Evolutionary conservation across 1,284 basidiomycete genomes (phyloP).

Genomic region (Apiotrichum akiyoshidainum): DNA sequence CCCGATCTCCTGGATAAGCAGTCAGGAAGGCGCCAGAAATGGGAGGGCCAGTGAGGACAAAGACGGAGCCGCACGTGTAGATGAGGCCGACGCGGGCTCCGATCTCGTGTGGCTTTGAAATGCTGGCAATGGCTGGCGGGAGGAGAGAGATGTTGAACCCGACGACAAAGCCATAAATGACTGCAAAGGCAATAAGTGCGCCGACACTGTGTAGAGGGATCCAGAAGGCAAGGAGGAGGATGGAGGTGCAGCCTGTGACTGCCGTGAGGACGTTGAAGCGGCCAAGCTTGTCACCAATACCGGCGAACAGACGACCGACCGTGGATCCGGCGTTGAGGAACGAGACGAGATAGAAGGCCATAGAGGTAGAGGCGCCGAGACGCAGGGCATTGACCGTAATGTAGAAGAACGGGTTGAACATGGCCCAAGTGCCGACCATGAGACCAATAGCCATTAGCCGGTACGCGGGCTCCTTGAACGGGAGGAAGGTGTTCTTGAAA

Average conservation of each 20-base stretch:
- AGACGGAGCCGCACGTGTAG: constrained; percentile 27
- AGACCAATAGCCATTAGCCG: constrained; percentile 24
- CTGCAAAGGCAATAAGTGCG: constrained; percentile 39
- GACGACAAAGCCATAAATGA: constrained; percentile 43
- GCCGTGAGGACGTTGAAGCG: constrained; percentile 39
- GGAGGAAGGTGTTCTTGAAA: constrained; percentile 17
- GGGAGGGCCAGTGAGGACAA: constrained; percentile 41
- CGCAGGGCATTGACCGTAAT: constrained; percentile 32
- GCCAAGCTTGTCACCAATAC: constrained; percentile 14
- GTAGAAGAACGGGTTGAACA: constrained; percentile 41
- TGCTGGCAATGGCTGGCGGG: constrained; percentile 28
- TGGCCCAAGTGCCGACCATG: constrained; percentile 28
- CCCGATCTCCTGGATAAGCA: constrained; percentile 9
- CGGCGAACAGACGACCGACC: constrained; percentile 22
- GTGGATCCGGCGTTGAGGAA: constrained; percentile 39
- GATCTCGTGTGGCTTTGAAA: constrained; percentile 27
- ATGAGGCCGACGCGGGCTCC: constrained; percentile 34
- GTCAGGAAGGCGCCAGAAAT: constrained; percentile 45
- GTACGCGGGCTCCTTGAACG: constrained; percentile 28
- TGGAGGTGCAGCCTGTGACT: constrained; percentile 18
- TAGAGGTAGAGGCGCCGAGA: constrained; percentile 32
- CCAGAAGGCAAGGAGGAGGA: constrained; percentile 29
- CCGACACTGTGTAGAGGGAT: constrained; percentile 19
- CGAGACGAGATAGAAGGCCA: constrained; percentile 32
- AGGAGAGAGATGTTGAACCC: constrained; percentile 31